Evolutionary conservation across 257 asterid genomes (phyloP), one percentile per base, ranked within the genome.

Genomic region (Przewalskia tangutica): DNA sequence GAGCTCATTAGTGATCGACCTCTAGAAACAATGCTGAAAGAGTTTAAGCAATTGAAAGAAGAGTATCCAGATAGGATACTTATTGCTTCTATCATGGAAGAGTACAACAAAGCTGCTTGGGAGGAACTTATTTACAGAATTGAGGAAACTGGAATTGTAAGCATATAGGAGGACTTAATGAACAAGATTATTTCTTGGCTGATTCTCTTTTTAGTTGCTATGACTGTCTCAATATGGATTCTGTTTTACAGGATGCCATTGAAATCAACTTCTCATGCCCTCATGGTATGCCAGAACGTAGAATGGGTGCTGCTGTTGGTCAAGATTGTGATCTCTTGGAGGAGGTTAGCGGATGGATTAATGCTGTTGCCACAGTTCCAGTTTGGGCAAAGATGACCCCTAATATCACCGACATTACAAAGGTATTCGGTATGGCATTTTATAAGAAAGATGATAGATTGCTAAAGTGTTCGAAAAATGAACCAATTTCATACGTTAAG

Each of bases 361-460:
- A 93, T 85, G 98, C 87, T 9, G 91, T 91, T 85, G 98, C 99
- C 46, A 91, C 95, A 0, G 93, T 95, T 63, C 98, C 99, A 9
- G 98, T 95, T 83, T 95, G 99, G 99, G 97, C 99, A 62, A 93
- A 95, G 90, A 95, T 95, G 99, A 95, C 99, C 23, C 99, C 99
- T 7, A 95, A 93, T 84, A 89, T 95, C 86, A 95, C 98, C 18
- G 99, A 93, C 80, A 93, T 95, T 55, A 85, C 98, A 34, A 85
- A 89, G 98, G 98, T 95, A 84, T 34, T 82, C 16, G 44, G 5
- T 85, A 54, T 75, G 27, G 34, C 56, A 13, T 67, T 80, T 65
- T 62, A 12, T 23, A 73, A 13, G 42, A 48, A 48, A 48, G 40
- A 27, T 73, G 20, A 6, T 38, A 32, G 6, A 56, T 58, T 12